Conservation (phyloP, 2,329 filamentous ascomycete genomes). For the Alternaria burnsii region DNA sequence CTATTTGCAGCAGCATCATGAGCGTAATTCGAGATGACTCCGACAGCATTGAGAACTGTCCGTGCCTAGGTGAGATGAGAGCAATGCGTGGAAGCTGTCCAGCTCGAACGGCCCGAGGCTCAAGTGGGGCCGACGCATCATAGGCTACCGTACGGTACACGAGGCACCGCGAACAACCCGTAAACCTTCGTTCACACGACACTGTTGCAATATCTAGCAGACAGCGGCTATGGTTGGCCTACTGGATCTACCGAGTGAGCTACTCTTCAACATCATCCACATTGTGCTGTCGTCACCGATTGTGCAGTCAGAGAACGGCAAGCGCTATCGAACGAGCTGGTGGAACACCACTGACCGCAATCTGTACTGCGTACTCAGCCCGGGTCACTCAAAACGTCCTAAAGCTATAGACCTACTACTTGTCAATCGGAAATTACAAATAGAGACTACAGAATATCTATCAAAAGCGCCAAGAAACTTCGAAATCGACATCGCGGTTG, state of each 20-base stretch:
- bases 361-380: constrained; percentile 12
- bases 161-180: not conserved
- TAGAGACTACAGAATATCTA: constrained; percentile 1
- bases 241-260: constrained; percentile 21
- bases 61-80: not conserved
- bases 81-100: not conserved
- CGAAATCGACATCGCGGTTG: constrained; percentile 3
- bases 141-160: not conserved
- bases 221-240: constrained; percentile 17
- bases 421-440: not conserved
- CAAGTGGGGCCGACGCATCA: constrained; percentile 8
- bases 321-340: constrained; percentile 10
- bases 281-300: constrained; percentile 11
- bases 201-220: not conserved
- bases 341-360: not conserved
- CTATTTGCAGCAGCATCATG: not conserved
- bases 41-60: not conserved
- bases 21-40: not conserved
- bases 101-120: not conserved
- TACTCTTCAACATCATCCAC: constrained; percentile 19
- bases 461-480: constrained; percentile 6
- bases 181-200: not conserved
- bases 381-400: not conserved
- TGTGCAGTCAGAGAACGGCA: constrained; percentile 1
- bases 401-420: not conserved